A percentile compares a stretch with the other conserved stretches of the same genome.
Conservation (phyloP, 305 asterid species). For the Fraxinus angustifolia region DNA sequence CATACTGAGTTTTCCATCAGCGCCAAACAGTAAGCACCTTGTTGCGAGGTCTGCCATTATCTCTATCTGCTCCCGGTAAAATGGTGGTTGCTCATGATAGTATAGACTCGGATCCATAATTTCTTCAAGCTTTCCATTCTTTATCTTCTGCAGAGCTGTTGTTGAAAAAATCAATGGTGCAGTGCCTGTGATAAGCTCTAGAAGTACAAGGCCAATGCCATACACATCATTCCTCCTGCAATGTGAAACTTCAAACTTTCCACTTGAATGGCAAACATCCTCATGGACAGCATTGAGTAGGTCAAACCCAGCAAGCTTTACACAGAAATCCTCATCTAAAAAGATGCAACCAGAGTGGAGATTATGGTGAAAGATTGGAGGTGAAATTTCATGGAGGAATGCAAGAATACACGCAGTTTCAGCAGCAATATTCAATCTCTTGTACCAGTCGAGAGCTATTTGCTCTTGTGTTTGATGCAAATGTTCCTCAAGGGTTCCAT, state of each 20-base stretch:
- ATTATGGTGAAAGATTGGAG: conserved; percentile 50
- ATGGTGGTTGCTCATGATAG: conserved; percentile 60
- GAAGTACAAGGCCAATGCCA: conserved; percentile 46
- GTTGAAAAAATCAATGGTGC: conserved; percentile 25
- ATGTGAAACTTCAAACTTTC: conserved; percentile 13
- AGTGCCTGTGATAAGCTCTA: conserved; percentile 54
- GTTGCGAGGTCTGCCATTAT: conserved; percentile 59
- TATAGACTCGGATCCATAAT: conserved; percentile 56
- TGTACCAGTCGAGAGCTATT: conserved; percentile 46
- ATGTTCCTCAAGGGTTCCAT: conserved; percentile 50
- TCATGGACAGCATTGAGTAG: conserved; percentile 18
- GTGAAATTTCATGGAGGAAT: conserved; percentile 52
- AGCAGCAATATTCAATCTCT: conserved; percentile 41
- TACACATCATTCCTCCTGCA: conserved; percentile 45
- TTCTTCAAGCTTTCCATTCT: conserved; percentile 64
- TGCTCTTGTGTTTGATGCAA: conserved; percentile 33
- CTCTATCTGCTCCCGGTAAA: conserved; percentile 49
- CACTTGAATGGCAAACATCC: conserved; percentile 19
- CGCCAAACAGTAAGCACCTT: conserved; percentile 62
- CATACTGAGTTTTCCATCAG: conserved; percentile 52
- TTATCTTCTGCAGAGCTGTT: conserved; percentile 47
- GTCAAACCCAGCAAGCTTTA: conserved; percentile 46
- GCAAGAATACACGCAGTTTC: conserved; percentile 52
- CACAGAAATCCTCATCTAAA: conserved; percentile 43
- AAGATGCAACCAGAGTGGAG: conserved; percentile 50